These are phyloP conservation scores for Lactifluus pinguis DNA, from an alignment of 768 basidiomycete genomes.

Conservation along the genomic window DNA sequence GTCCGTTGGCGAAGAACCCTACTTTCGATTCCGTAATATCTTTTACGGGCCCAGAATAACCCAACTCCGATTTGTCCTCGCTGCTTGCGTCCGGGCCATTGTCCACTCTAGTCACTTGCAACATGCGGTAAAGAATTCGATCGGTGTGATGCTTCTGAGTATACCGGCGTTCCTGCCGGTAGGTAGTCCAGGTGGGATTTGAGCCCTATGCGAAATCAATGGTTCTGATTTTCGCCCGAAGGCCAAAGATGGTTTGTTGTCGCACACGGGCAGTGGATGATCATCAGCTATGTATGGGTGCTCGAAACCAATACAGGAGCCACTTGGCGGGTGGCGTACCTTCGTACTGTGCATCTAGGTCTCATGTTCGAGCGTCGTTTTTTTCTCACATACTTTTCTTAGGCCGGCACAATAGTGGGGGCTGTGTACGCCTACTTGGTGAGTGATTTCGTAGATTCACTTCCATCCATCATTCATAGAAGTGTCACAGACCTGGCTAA, in stretches of 20 bases:
- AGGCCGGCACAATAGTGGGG: conserved; percentile 28
- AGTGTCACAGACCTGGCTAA: conserved; percentile 29
- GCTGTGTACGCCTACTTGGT: conserved; percentile 30
- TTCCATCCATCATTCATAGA: not conserved
- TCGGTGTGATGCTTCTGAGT: conserved; percentile 34
- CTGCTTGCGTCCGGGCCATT: conserved; percentile 25
- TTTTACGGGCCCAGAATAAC: conserved; percentile 23
- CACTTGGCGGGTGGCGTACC: conserved; percentile 38
- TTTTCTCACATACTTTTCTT: not conserved
- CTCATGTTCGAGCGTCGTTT: too few relatives aligned
- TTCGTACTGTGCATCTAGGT: conserved; percentile 32
- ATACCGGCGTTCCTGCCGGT: conserved; percentile 36
- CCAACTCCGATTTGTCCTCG: conserved; percentile 27
- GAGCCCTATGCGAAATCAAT: not conserved
- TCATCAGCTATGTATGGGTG: conserved; percentile 43
- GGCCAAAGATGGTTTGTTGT: conserved; percentile 31
- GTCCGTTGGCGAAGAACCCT: conserved; percentile 19
- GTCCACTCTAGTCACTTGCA: conserved; percentile 35
- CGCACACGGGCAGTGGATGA: conserved; percentile 41
- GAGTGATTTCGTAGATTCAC: conserved; percentile 8
- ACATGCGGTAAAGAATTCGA: conserved; percentile 40
- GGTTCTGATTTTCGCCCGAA: conserved; percentile 15
- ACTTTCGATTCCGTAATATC: conserved; percentile 15
- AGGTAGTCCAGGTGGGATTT: conserved; percentile 26
- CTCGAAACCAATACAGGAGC: conserved; percentile 45